Evolutionary conservation across 208 protist species (phyloP).

Genomic region (Leishmania tropica): DNA sequence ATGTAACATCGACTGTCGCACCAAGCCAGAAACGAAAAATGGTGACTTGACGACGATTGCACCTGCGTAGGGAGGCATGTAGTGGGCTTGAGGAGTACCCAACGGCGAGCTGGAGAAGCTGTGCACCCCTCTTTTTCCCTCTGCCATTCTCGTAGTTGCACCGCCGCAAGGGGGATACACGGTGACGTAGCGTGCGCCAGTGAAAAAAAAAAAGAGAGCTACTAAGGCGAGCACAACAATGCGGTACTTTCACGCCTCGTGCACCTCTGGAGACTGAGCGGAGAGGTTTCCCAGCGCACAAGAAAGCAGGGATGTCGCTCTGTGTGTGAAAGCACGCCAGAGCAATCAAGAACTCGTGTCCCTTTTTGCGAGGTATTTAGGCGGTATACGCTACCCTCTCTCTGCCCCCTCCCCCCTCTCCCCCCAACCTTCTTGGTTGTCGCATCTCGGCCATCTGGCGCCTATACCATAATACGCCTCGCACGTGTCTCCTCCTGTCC

Average conservation of each 20-base stretch:
- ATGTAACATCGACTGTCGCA: neutral
- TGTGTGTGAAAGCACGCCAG: too few relatives aligned
- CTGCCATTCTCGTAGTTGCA: neutral
- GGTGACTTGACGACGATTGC: neutral
- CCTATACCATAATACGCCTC: neutral
- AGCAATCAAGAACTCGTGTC: neutral
- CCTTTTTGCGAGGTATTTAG: neutral
- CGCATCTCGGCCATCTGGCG: neutral
- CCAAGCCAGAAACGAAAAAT: neutral
- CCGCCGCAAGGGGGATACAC: neutral
- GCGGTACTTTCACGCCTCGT: neutral
- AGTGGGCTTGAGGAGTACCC: neutral
- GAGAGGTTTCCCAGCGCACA: too few relatives aligned
- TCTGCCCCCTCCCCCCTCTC: neutral
- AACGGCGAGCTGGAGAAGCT: neutral
- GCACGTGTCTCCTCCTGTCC: neutral
- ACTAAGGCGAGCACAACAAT: neutral
- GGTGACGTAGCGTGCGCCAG: neutral
- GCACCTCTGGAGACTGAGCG: neutral
- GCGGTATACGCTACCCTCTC: neutral
- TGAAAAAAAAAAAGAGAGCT: neutral
- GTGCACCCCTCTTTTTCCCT: neutral
- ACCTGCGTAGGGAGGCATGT: neutral
- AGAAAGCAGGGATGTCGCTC: too few relatives aligned
- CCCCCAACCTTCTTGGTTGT: neutral